Conservation (phyloP, 1,284 basidiomycete genomes). For the Moesziomyces antarcticus region DNA sequence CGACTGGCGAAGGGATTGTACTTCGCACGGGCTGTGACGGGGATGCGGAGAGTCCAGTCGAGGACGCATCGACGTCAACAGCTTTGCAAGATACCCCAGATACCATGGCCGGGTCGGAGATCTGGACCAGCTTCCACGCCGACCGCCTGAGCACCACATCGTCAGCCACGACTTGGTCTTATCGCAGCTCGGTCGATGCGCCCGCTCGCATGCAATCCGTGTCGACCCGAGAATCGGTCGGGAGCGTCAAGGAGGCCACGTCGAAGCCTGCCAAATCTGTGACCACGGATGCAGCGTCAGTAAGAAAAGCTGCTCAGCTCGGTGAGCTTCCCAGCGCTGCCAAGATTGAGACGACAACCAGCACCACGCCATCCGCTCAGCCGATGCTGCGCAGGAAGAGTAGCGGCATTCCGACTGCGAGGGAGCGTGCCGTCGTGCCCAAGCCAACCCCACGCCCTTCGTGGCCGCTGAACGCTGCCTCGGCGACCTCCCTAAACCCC, state of each 20-base stretch:
- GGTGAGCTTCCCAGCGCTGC: too few species aligned
- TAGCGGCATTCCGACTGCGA: conserved; percentile 22
- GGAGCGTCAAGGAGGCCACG: background rate
- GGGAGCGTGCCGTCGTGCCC: background rate
- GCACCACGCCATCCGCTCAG: too few species aligned
- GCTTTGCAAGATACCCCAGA: conserved; percentile 35
- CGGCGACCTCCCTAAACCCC: too few species aligned
- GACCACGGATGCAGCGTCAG: background rate
- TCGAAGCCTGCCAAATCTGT: background rate
- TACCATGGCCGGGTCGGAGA: conserved; percentile 41
- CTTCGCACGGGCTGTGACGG: too few species aligned
- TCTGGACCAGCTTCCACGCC: conserved; percentile 40
- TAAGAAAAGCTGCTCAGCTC: too few species aligned
- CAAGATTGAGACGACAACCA: too few species aligned
- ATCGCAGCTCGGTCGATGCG: conserved; percentile 13
- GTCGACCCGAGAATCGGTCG: background rate
- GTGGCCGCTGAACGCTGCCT: conserved; percentile 10
- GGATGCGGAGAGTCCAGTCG: background rate
- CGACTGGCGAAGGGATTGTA: background rate
- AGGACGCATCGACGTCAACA: conserved; percentile 10
- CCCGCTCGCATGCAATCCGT: background rate
- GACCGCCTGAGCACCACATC: conserved; percentile 39
- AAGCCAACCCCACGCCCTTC: conserved; percentile 12
- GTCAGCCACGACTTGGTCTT: conserved; percentile 33
- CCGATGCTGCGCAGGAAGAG: conserved; percentile 23